These are phyloP conservation scores for Rhinocladiella mackenziei DNA, from an alignment of 2,329 filamentous ascomycete genomes.

Conservation along the genomic window DNA sequence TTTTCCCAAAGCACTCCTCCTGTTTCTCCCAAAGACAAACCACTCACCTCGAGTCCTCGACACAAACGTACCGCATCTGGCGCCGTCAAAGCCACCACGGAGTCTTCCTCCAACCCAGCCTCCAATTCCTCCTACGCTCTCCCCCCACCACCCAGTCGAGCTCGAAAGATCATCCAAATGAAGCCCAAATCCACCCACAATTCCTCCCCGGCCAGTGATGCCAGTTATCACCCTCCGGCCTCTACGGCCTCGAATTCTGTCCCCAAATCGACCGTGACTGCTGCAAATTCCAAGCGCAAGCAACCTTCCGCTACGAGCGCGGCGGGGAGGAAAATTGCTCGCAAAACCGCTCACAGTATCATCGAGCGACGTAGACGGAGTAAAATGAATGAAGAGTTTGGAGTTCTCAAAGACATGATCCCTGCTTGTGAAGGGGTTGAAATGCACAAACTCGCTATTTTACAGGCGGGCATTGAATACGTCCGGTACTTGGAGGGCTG, in stretches of 20 bases:
- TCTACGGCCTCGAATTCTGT: slow-evolving; percentile 17
- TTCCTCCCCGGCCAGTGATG: slow-evolving; percentile 23
- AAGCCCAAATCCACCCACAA: slow-evolving; percentile 59
- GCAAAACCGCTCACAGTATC: slow-evolving; percentile 92
- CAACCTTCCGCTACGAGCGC: slow-evolving; percentile 71
- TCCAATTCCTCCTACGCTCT: slow-evolving; percentile 68
- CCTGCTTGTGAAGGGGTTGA: slow-evolving; percentile 88
- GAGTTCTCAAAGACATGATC: slow-evolving; percentile 88
- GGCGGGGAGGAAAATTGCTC: slow-evolving; percentile 87
- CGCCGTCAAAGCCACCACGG: slow-evolving; percentile 27
- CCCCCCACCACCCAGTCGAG: slow-evolving; percentile 85
- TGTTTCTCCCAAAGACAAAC: slow-evolving; percentile 31
- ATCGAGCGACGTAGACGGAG: slow-evolving; percentile 86
- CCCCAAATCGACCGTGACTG: too few species aligned
- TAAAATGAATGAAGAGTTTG: slow-evolving; percentile 99
- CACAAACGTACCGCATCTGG: slow-evolving; percentile 28
- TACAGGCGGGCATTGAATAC: slow-evolving; percentile 96
- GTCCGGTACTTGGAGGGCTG: slow-evolving; percentile 91
- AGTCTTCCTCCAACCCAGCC: slow-evolving; percentile 25
- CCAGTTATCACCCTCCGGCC: slow-evolving; percentile 26
- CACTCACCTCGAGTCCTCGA: slow-evolving; percentile 20
- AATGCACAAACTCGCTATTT: slow-evolving; percentile 95
- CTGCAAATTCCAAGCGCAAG: slow-evolving; percentile 62
- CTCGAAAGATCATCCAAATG: slow-evolving; percentile 98
- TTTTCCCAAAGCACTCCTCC: slow-evolving; percentile 35